Base-by-base conservation (phyloP, 768 basidiomycete species). In the Leccinum sublutescens region DNA sequence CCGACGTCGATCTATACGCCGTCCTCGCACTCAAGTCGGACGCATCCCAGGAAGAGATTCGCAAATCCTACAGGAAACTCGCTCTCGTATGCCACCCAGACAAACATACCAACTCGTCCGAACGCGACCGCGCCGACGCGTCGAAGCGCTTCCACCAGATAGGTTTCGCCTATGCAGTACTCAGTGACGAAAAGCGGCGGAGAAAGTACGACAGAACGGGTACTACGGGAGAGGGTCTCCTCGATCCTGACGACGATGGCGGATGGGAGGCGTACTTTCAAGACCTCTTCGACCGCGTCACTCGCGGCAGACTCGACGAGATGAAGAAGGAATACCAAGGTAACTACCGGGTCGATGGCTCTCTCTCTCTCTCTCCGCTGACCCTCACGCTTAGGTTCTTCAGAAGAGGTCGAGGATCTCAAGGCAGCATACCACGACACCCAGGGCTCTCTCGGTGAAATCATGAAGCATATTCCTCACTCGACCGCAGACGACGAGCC, bases 301-400 rank as follows among this genome's bases (percentile, higher is more conserved):
- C 94, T 57, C 83, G 87, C 61, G 87, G 84, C 60, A 89, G 86
- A 71, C 78, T 99, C 55, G 94, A 98, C 63, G 92, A 97, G 71
- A 85, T 96, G 84, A 96, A 93, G 83, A 86, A 86, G 65, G 87
- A 86, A 67, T 99, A 99, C 74, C 95, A 98, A 80, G 93, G 97
- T 59, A 59, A 52, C 36, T 62, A 25, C 34, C 47, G 34, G 38
- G 19, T 50, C 2, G 29, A 47, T 23, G 10, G 5, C 15, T 21
- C 58, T 57, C 57, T 47, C 19, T 15, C 5, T 1, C 6, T 1
- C 17, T 8, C 34, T 58, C 50, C 5, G 11, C 19, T 45, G 50
- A 47, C 50, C 53, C 60, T 50, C 50, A 5, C 58, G 23, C 25
- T 38, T 65, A 98, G 96, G 88, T 54, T 97, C 96, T 14, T 67